Base-by-base conservation (phyloP, 345 rosid species). In the Rhodamnia rubescens region DNA sequence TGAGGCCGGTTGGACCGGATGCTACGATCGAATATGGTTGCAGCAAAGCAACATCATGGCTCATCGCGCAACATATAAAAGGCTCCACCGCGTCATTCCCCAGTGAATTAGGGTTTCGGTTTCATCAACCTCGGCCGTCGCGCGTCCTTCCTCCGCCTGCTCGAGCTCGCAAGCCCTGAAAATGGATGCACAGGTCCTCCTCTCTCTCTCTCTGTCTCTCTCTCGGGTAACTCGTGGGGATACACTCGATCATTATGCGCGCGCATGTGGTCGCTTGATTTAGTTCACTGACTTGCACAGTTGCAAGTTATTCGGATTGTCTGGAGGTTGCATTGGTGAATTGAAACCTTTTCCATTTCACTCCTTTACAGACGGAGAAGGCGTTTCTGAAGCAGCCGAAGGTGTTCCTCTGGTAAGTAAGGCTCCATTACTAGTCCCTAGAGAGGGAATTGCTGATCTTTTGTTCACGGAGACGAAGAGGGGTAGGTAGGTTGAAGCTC, bases 321-420 rank as follows among this genome's bases (percentile, higher is more conserved):
- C 44, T 16, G 44, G 78, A 32, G 7, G 8, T 40, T 36, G 78
- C 47, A 36, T 69, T 18, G 47, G 24, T 18, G 47, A 36, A 69
- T 32, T 69, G 47, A 69, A 32, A 69, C 78, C 47, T 13, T 18
- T 69, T 40, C 78, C 7, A 40, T 32, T 32, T 69, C 24, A 8
- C 78, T 82, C 42, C 21, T 42, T 47, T 50, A 81, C 89, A 95
- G 97, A 95, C 98, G 6, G 98, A 95, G 90, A 95, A 91, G 90
- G 98, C 98, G 57, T 93, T 93, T 84, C 88, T 95, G 85, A 95
- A 95, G 94, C 96, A 95, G 89, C 95, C 96, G 61, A 95, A 92
- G 88, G 97, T 95, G 55, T 95, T 94, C 89, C 92, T 95, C 0
- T 55, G 95, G 98, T 94, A 88, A 88, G 42, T 16, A 36, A 24